Base-by-base conservation (phyloP, 257 asterid genomes). In the Plectranthus barbatus region DNA sequence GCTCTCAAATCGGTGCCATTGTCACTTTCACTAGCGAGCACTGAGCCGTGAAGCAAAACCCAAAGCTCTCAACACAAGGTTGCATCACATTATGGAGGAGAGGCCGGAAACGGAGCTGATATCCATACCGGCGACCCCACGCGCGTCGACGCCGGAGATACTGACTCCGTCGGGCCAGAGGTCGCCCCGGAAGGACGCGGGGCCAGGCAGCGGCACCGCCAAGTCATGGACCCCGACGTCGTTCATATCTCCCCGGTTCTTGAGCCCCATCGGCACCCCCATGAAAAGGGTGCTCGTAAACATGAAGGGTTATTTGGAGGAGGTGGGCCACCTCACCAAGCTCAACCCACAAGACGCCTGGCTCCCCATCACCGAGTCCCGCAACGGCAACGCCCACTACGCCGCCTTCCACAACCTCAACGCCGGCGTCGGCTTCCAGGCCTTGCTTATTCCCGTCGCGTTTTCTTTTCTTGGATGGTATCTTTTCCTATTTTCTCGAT, bases 181-280 rank as follows among this genome's bases (percentile, higher is more conserved):
- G 68, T 93, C 99, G 21, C 99, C 99, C 40, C 71, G 97, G 40
- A 5, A 42, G 57, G 81, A 60, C 48, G 73, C 67, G 17, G 72
- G 54, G 7, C 14, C 51, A 0, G 58, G 39, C 12, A 53, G 24
- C 40, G 71, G 56, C 67, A 80, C 85, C 8, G 80, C 88, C 0
- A 86, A 85, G 76, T 92, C 99, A 36, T 92, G 97, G 99, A 92
- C 99, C 12, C 99, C 99, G 15, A 86, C 96, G 26, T 89, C 99
- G 24, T 93, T 91, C 68, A 86, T 91, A 41, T 91, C 98, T 1
- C 98, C 98, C 6, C 74, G 98, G 36, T 92, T 93, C 55, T 61
- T 93, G 84, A 90, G 97, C 79, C 99, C 99, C 55, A 93, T 93
- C 41, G 99, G 99, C 6, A 93, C 99, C 1, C 99, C 99, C 6